These are phyloP conservation scores for Klebsormidium nitens DNA, from an alignment of 139 green algal species.

Conservation along the genomic window DNA sequence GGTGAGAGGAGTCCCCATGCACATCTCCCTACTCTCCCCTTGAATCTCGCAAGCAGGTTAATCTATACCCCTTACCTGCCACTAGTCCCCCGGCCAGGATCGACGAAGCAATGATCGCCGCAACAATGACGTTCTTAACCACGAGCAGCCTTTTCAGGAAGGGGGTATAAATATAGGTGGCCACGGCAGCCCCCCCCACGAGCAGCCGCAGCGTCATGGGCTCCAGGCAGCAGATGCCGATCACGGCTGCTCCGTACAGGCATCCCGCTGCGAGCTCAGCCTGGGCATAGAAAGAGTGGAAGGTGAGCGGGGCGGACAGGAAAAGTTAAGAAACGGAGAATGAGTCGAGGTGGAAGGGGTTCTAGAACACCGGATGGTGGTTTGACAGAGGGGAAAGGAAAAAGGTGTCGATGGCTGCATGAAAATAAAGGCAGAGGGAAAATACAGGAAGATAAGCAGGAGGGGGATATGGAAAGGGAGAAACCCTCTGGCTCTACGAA, in stretches of 20 bases:
- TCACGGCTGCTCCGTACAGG: conserved; percentile 9
- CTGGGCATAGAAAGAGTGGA: conserved; percentile 38
- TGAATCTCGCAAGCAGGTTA: no score
- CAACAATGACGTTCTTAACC: conserved; percentile 62
- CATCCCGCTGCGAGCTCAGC: conserved; percentile 20
- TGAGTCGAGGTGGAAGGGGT: no score
- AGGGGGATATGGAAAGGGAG: no score
- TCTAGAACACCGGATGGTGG: no score
- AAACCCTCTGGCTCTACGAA: no score
- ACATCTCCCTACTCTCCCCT: no score
- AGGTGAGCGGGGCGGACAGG: conserved; percentile 42
- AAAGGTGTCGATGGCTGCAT: no score
- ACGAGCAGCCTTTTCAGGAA: conserved; percentile 56
- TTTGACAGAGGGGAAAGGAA: no score
- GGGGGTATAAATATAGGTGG: conserved; percentile 51
- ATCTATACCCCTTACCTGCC: conserved; percentile 15
- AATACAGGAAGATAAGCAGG: no score
- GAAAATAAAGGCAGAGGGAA: no score
- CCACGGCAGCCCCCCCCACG: conserved; percentile 3
- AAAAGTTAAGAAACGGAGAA: no score
- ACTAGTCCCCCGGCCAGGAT: conserved; percentile 50
- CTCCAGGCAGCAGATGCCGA: conserved; percentile 9
- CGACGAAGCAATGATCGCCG: conserved; percentile 52
- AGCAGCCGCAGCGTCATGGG: conserved; percentile 8
- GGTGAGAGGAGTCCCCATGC: no score